Percentiles rank a stretch among this genome's conserved stretches.
phyloP scores from a whole-genome alignment of 805 yeast species.

The Schwanniomyces yamadae region DNA sequence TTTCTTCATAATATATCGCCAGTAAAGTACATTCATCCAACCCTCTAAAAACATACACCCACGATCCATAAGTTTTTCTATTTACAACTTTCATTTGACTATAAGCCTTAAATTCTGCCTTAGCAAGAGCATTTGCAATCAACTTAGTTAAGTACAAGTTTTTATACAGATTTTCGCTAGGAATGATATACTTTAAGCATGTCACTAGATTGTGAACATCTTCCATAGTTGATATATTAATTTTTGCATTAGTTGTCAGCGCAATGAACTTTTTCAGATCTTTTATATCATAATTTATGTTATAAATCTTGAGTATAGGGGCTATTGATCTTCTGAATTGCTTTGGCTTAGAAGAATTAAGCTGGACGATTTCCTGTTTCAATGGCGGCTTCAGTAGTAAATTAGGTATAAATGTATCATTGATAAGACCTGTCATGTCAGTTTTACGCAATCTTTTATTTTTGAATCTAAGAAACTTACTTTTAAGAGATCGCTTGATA shows the following conservation, averaged over 20 bases:
- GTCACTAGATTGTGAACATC: conserved; percentile 2
- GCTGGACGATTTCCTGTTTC: too few relatives aligned
- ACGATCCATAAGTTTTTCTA: background rate
- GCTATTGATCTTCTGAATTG: background rate
- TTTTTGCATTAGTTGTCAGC: background rate
- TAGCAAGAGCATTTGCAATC: background rate
- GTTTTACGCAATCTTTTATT: too few relatives aligned
- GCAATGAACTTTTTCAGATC: background rate
- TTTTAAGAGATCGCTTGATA: background rate
- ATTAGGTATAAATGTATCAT: too few relatives aligned
- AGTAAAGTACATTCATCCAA: conserved; percentile 8
- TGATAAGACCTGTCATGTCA: too few relatives aligned
- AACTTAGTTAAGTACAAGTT: conserved; percentile 5
- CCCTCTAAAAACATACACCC: conserved; percentile 2
- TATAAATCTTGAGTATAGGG: background rate
- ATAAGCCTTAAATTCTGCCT: background rate
- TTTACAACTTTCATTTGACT: background rate
- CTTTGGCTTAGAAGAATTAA: conserved; percentile 1
- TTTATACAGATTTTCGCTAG: conserved; percentile 7
- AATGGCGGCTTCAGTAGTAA: too few relatives aligned
- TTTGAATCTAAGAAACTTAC: conserved; percentile 2
- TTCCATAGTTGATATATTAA: conserved; percentile 1
- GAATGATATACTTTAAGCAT: conserved; percentile 4
- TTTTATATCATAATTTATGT: background rate
- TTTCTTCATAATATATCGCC: conserved; percentile 1